Conservation (phyloP, 23 red algal species). For the Gracilaria caudata region DNA sequence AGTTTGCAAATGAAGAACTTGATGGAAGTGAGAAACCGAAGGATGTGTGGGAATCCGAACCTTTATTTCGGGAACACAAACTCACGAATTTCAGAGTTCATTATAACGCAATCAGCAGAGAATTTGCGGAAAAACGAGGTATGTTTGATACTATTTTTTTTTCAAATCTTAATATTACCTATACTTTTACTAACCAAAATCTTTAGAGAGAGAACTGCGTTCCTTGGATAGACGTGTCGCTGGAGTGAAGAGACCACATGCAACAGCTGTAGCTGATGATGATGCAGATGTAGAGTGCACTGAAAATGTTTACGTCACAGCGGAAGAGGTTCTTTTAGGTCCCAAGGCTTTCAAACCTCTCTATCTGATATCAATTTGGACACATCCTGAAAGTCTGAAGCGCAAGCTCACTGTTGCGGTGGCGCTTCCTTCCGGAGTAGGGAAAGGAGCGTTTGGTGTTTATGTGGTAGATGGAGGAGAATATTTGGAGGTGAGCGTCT, state of each 20-base stretch:
- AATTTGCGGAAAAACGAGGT: background rate
- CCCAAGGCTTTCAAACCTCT: constrained; percentile 20
- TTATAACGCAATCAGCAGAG: background rate
- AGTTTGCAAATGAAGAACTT: background rate
- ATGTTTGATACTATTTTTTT: background rate
- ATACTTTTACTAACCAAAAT: background rate
- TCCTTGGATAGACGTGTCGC: background rate
- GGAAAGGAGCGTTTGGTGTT: constrained; percentile 19
- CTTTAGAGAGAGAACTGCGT: background rate
- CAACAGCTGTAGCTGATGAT: background rate
- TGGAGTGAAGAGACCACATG: background rate
- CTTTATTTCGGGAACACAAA: background rate
- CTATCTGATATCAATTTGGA: constrained; percentile 17
- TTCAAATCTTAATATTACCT: background rate
- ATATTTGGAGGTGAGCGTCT: background rate
- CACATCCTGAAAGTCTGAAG: background rate
- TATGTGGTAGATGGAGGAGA: background rate
- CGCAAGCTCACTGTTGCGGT: background rate
- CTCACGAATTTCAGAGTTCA: background rate
- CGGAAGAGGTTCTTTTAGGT: background rate
- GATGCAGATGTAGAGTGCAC: background rate
- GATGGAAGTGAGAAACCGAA: background rate
- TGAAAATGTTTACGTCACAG: background rate
- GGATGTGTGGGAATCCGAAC: background rate
- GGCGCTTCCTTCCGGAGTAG: constrained; percentile 24